Conservation (phyloP, 495 filamentous ascomycete species). For the Astrothelium macrocarpum region DNA sequence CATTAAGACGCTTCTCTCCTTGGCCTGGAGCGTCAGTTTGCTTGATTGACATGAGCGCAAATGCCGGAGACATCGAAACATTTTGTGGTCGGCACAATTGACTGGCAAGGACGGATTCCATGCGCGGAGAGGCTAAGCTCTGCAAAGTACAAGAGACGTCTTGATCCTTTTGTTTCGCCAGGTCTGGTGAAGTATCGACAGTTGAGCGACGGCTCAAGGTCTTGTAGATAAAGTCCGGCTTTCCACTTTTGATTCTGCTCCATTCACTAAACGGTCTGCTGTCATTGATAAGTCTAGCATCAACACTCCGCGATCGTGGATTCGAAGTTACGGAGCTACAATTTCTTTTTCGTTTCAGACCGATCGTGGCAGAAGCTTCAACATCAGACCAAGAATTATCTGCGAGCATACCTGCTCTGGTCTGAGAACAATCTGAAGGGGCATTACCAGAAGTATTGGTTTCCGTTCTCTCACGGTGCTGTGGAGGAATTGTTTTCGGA, state of each 20-base stretch:
- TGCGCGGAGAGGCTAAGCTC: not conserved
- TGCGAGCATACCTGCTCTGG: no score
- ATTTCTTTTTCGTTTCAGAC: not conserved
- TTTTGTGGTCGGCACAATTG: not conserved
- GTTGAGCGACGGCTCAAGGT: slow-evolving; percentile 5
- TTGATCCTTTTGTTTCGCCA: not conserved
- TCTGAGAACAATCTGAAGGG: no score
- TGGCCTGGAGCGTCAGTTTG: not conserved
- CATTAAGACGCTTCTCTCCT: not conserved
- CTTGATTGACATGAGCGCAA: not conserved
- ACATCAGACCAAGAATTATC: no score
- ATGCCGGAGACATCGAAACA: not conserved
- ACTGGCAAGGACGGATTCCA: not conserved
- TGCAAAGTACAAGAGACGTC: not conserved
- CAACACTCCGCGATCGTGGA: not conserved
- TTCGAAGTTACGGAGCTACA: not conserved
- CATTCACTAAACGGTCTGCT: slow-evolving; percentile 46
- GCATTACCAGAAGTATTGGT: not conserved
- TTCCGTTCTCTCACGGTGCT: not conserved
- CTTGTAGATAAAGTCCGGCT: slow-evolving; percentile 23
- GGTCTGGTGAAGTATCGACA: not conserved
- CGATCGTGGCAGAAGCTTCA: not conserved
- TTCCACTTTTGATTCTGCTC: slow-evolving; percentile 59
- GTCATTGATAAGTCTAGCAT: not conserved
- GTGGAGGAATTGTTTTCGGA: slow-evolving; percentile 11